Conservation (phyloP, 2,329 filamentous ascomycete genomes). For the Cryoendolithus antarcticus region DNA sequence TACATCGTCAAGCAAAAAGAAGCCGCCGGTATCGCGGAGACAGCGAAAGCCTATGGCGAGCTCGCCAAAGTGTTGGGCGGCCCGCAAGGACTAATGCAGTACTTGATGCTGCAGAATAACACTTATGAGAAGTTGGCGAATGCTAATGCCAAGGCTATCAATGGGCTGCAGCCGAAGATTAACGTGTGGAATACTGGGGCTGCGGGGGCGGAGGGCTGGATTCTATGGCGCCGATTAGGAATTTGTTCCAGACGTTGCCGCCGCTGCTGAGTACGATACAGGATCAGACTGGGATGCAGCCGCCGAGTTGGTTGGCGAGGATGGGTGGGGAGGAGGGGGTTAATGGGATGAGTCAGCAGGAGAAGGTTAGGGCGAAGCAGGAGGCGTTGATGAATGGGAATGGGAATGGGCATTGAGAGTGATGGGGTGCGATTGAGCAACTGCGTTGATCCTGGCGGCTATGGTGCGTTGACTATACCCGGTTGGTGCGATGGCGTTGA, state of each 20-base stretch:
- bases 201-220: slow-evolving; percentile 40
- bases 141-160: slow-evolving; percentile 64
- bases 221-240: slow-evolving; percentile 53
- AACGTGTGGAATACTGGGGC: slow-evolving; percentile 75
- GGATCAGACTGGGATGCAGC: slow-evolving; percentile 72
- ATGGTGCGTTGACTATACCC: too few relatives aligned
- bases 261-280: slow-evolving; percentile 76
- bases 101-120: slow-evolving; percentile 76
- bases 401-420: neutral
- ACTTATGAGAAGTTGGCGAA: slow-evolving; percentile 66
- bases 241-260: slow-evolving; percentile 73
- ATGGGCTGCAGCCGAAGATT: slow-evolving; percentile 76
- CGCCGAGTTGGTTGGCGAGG: slow-evolving; percentile 59
- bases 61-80: slow-evolving; percentile 64
- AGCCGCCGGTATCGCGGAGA: slow-evolving; percentile 63
- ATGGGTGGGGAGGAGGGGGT: slow-evolving; percentile 29
- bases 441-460: too few relatives aligned
- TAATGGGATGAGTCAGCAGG: slow-evolving; percentile 8
- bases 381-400: slow-evolving; percentile 10
- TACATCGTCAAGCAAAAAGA: slow-evolving; percentile 55
- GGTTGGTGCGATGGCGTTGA: too few relatives aligned
- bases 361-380: slow-evolving; percentile 10
- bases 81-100: slow-evolving; percentile 65
- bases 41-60: slow-evolving; percentile 65
- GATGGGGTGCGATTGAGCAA: too few relatives aligned